phyloP scores from a whole-genome alignment of 1,139 yeast species.

The Candida buenavistaensis region DNA sequence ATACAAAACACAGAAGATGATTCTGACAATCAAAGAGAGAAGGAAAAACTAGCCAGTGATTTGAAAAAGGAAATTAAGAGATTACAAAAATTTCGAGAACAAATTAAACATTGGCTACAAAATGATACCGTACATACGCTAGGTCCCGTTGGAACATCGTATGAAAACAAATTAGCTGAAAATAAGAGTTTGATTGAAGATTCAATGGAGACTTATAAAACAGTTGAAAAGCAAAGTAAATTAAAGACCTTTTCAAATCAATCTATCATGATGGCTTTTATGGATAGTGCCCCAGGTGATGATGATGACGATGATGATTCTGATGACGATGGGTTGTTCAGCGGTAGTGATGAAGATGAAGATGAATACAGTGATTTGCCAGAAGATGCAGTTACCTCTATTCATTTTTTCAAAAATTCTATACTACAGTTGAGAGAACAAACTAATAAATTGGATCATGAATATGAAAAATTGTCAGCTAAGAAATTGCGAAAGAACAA shows the following conservation, averaged over 20 bases:
- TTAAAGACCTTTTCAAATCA: slow-evolving; percentile 50
- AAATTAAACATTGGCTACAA: slow-evolving; percentile 85
- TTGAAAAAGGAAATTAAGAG: slow-evolving; percentile 94
- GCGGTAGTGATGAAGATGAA: slow-evolving; percentile 14
- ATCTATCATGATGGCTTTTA: slow-evolving; percentile 46
- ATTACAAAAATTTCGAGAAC: slow-evolving; percentile 91
- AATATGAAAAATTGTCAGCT: slow-evolving; percentile 40
- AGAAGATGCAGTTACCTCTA: slow-evolving; percentile 36
- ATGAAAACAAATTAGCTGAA: slow-evolving; percentile 35
- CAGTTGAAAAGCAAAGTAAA: slow-evolving; percentile 46
- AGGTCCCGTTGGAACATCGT: slow-evolving; percentile 27
- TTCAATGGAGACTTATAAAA: slow-evolving; percentile 51
- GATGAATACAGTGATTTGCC: slow-evolving; percentile 25
- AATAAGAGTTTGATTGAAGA: slow-evolving; percentile 46
- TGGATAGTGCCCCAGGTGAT: slow-evolving; percentile 28
- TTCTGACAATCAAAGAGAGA: slow-evolving; percentile 83
- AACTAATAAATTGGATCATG: slow-evolving; percentile 33
- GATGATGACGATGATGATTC: slow-evolving; percentile 15
- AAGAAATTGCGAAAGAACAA: slow-evolving; percentile 44
- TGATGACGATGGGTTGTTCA: slow-evolving; percentile 13
- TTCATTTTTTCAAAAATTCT: slow-evolving; percentile 31
- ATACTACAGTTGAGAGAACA: slow-evolving; percentile 36
- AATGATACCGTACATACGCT: slow-evolving; percentile 47
- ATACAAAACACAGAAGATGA: slow-evolving; percentile 47
- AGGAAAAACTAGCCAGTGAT: slow-evolving; percentile 91